phyloP scores from a whole-genome alignment of 192 early-diverging fungal species.

The Gigaspora rosea region DNA sequence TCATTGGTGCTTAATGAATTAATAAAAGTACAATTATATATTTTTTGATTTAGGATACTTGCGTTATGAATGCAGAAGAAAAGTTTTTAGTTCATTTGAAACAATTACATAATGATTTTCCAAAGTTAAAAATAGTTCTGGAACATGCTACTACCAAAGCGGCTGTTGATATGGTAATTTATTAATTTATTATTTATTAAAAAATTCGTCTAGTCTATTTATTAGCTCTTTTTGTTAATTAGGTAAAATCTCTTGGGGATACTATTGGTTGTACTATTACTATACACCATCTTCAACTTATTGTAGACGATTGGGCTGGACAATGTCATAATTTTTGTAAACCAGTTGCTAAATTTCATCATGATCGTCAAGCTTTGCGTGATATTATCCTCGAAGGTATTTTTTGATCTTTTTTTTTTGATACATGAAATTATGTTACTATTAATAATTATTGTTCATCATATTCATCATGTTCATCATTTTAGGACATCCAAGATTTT shows the following conservation, averaged over 20 bases:
- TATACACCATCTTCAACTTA: slow-evolving; percentile 88
- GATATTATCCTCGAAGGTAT: slow-evolving; percentile 73
- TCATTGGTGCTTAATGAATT: neutral
- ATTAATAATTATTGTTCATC: slow-evolving; percentile 9
- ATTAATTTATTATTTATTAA: neutral
- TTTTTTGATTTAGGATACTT: slow-evolving; percentile 63
- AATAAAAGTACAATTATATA: neutral
- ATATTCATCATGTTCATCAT: neutral
- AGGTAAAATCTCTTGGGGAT: slow-evolving; percentile 83
- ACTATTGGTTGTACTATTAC: slow-evolving; percentile 96
- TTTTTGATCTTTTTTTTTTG: neutral
- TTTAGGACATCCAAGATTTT: slow-evolving; percentile 89
- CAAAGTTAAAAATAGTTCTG: slow-evolving; percentile 90
- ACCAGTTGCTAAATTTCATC: slow-evolving; percentile 95
- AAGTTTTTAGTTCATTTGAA: slow-evolving; percentile 84
- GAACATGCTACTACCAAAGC: slow-evolving; percentile 97
- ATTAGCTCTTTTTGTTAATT: slow-evolving; percentile 5
- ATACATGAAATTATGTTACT: neutral
- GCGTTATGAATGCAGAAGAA: slow-evolving; percentile 96
- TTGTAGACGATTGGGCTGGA: slow-evolving; percentile 98
- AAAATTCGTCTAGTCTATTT: neutral
- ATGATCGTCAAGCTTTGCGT: slow-evolving; percentile 86
- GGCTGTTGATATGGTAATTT: slow-evolving; percentile 79
- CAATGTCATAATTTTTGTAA: slow-evolving; percentile 97
- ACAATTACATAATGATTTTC: slow-evolving; percentile 87